Percentiles rank a stretch among this genome's conserved stretches.
phyloP scores from a whole-genome alignment of 345 rosid species.

The Populus tremula region DNA sequence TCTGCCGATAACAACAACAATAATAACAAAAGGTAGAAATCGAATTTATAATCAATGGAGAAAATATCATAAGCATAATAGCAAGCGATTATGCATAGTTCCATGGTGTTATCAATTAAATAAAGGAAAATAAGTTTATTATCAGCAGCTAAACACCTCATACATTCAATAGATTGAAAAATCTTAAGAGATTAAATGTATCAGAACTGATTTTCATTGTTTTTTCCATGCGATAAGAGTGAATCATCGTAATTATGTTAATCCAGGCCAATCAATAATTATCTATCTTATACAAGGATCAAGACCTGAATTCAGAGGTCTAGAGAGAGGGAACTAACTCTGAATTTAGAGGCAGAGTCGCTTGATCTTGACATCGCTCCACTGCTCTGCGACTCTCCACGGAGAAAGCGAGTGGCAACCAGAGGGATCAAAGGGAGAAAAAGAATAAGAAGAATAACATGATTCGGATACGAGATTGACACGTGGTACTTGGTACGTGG shows the following conservation, averaged over 20 bases:
- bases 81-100: background rate
- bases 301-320: background rate
- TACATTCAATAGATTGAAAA: background rate
- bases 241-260: background rate
- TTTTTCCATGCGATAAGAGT: background rate
- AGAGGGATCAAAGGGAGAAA: background rate
- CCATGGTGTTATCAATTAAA: background rate
- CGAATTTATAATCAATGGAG: background rate
- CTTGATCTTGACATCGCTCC: slow-evolving; percentile 38
- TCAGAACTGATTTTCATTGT: background rate
- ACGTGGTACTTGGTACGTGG: slow-evolving; percentile 28
- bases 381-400: slow-evolving; percentile 17
- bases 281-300: background rate
- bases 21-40: background rate
- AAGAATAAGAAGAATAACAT: background rate
- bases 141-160: slow-evolving; percentile 13
- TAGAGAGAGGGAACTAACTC: slow-evolving; percentile 34
- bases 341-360: slow-evolving; percentile 40
- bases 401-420: background rate
- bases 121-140: background rate
- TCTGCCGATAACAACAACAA: slow-evolving; percentile 28
- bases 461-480: slow-evolving; percentile 6
- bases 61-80: background rate
- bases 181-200: background rate
- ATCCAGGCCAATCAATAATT: background rate